Conservation (phyloP, 345 rosid species). For the Eutrema yunnanense region DNA sequence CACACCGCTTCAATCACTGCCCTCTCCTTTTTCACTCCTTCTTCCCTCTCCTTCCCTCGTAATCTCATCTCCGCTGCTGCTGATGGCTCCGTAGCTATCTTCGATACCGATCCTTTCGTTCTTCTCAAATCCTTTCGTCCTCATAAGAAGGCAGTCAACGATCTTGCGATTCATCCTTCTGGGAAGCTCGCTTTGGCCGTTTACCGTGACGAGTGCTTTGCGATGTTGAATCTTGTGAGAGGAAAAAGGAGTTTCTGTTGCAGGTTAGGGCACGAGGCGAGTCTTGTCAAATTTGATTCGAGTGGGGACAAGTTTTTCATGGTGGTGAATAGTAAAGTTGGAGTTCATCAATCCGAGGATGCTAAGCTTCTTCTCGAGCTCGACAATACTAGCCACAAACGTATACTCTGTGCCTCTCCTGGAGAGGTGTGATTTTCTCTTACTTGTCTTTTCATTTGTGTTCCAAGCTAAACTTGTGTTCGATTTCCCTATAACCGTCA, state of each 20-base stretch:
- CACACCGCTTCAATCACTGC: constrained; percentile 66
- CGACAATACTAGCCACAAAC: constrained; percentile 42
- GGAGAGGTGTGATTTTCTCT: constrained; percentile 48
- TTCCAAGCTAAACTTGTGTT: neutral
- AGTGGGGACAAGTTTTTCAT: constrained; percentile 67
- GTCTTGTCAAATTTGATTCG: constrained; percentile 50
- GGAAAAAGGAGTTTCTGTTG: constrained; percentile 83
- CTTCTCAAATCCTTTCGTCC: constrained; percentile 60
- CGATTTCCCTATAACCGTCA: neutral
- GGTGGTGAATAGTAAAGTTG: constrained; percentile 55
- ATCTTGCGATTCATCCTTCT: constrained; percentile 66
- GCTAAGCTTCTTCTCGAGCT: constrained; percentile 66
- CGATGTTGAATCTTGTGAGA: constrained; percentile 80
- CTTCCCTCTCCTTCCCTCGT: constrained; percentile 71
- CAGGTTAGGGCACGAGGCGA: constrained; percentile 67
- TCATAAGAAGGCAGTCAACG: constrained; percentile 67
- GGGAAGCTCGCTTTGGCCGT: constrained; percentile 83
- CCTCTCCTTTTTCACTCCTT: constrained; percentile 73
- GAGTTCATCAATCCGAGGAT: constrained; percentile 82
- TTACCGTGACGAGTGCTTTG: constrained; percentile 76
- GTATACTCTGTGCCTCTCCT: constrained; percentile 73
- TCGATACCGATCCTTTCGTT: constrained; percentile 80
- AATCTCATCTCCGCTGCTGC: constrained; percentile 79
- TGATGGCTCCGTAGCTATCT: constrained; percentile 80
- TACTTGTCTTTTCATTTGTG: neutral